Percentiles rank a stretch among this genome's conserved stretches.
These are phyloP conservation scores for Nemania abortiva DNA, from an alignment of 2,329 filamentous ascomycete genomes.

Conservation along the genomic window DNA sequence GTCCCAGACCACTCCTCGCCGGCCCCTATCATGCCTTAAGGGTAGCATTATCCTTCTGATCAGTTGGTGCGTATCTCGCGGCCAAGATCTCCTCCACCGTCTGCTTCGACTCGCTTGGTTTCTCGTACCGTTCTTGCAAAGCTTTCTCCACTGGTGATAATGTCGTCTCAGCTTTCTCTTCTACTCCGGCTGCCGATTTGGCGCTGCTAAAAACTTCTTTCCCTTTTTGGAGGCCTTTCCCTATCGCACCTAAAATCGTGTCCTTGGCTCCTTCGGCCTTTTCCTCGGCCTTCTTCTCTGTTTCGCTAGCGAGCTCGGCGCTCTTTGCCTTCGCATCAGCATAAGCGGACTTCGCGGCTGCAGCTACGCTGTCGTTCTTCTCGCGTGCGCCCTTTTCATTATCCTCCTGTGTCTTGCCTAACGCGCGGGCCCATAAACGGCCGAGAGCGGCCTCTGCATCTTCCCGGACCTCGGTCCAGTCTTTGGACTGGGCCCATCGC, in stretches of 20 bases:
- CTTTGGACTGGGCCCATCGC: constrained; percentile 72
- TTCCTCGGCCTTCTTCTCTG: constrained; percentile 41
- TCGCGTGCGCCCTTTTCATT: constrained; percentile 54
- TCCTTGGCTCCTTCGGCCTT: constrained; percentile 53
- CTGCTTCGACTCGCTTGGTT: constrained; percentile 55
- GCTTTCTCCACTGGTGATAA: constrained; percentile 66
- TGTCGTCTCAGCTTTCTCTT: constrained; percentile 53
- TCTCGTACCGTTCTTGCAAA: constrained; percentile 65
- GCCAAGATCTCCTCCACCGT: constrained; percentile 53
- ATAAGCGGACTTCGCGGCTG: constrained; percentile 50
- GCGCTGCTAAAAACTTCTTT: constrained; percentile 56
- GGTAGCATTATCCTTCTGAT: constrained; percentile 57
- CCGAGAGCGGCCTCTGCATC: constrained; percentile 64
- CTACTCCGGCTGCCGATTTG: constrained; percentile 53
- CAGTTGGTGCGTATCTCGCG: constrained; percentile 47
- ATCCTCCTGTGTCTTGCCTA: constrained; percentile 52
- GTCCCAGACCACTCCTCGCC: constrained; percentile 1
- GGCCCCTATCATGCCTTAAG: constrained; percentile 39
- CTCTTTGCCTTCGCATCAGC: constrained; percentile 50
- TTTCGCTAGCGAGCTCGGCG: constrained; percentile 47
- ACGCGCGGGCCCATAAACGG: constrained; percentile 58
- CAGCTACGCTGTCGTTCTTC: constrained; percentile 49
- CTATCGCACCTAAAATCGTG: constrained; percentile 55
- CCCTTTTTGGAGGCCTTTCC: constrained; percentile 57
- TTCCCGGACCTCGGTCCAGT: constrained; percentile 74